Evolutionary conservation across 2,329 filamentous ascomycete genomes (phyloP), one percentile per base, ranked within the genome.

Genomic region (Incumbomyces lentus): DNA sequence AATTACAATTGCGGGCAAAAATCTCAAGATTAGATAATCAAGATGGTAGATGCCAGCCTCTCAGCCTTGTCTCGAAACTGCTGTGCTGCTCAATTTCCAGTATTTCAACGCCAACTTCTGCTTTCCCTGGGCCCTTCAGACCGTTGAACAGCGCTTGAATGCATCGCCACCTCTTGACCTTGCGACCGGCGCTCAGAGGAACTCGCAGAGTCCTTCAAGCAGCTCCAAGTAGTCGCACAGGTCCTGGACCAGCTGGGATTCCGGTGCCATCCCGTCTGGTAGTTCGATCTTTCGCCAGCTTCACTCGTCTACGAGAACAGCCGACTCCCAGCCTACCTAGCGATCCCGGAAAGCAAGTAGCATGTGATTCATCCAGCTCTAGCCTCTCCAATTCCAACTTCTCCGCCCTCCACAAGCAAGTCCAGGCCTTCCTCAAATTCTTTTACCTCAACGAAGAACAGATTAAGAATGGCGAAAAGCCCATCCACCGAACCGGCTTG

Each of bases 181-280:
- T 56, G 43, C 54, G 52, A 31, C 50, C 53, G 46, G 54, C 55
- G 49, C 46, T 55, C 18, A 18, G 43, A 51, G 54, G 52, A 52
- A 51, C 51, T 46, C 51, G 45, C 42, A 52, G 40, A 33, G 22
- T 46, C 43, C 33, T 46, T 18, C 43, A 22, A 19, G 29, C 43
- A 14, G 36, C 22, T 26, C 22, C 22, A 8, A 26, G 22, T 5
- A 26, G 3, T 30, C 12, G 31, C 17, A 13, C 31, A 18, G 10
- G 7, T 32, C n/a, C 8, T 6, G 12, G 16, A 6, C 6, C 14
- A 34, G 22, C 22, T 26, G 22, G 5, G 8, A 26, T 26, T 26
- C 5, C 22, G 8, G 22, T 26, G 22, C 22, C 17, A 13, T 16
- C 14, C 13, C 41, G 31, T n/a, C 41, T 22, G 14, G 33, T 29